Base-by-base conservation (phyloP, 768 basidiomycete genomes). In the Rhodotorula graminis region DNA sequence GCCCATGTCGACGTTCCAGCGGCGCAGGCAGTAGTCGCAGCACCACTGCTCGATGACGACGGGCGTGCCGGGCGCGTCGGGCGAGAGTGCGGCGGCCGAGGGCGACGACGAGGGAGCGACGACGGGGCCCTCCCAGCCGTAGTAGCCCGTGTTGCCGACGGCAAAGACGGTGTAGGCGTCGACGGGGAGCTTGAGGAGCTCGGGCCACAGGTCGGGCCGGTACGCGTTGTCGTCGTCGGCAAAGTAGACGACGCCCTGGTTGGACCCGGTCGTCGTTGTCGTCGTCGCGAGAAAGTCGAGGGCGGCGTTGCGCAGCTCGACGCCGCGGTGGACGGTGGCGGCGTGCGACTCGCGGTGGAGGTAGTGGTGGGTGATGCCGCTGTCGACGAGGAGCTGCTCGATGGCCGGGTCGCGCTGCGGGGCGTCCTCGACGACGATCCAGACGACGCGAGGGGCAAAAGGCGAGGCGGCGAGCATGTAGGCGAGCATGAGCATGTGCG, bases 171-270 rank as follows among this genome's bases (percentile, higher is more conserved):
- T 46, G 44, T 16, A 61, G 1, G 33, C 2, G 44, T 47, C 37
- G 46, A 10, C 2, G 18, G 52, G 52, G 7, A 64, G 12, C 14
- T 15, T 37, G 3, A 10, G 27, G 15, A 64, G 63, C 12, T 44
- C 7, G 1, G 12, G 6, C 63, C 33, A 49, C 33, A 64, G 40
- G 40, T 21, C 33, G 12, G 63, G 52, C 6, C 63, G 52, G 52
- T 53, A 55, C 16, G 52, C 63, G 52, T 64, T 64, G 63, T 64
- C 63, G 63, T 55, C 63, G 52, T 64, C 63, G 33, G 63, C 63
- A 23, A 64, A 64, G 52, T 64, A 64, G 63, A 64, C 52, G 40
- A 64, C n/a, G 21, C 63, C 63, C 15, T 53, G n/a, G n/a, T n/a
- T n/a, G n/a, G n/a, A n/a, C n/a, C n/a, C n/a, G n/a, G n/a, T n/a